Evolutionary conservation across 1,139 yeast genomes (phyloP).

Genomic region (Blastobotrys serpentis): DNA sequence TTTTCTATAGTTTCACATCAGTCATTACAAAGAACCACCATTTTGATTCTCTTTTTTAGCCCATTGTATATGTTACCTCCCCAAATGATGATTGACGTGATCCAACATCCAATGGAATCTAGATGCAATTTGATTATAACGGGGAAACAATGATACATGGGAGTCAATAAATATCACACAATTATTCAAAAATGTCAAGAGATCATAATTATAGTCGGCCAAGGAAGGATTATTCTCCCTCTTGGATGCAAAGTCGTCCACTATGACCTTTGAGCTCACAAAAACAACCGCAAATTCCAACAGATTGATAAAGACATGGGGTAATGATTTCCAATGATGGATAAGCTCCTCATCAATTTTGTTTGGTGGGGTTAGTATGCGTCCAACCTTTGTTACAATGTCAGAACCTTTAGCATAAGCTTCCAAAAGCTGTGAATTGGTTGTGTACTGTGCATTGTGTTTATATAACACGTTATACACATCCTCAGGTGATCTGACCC

Average conservation of each 20-base stretch:
- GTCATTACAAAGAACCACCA: not conserved
- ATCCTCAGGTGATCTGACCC: constrained; percentile 4
- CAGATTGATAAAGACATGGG: constrained; percentile 8
- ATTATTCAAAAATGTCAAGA: constrained; percentile 1
- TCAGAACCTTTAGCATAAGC: constrained; percentile 9
- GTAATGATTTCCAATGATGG: constrained; percentile 11
- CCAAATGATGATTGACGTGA: constrained; percentile 4
- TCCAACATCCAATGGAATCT: constrained; percentile 10
- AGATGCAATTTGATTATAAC: constrained; percentile 4
- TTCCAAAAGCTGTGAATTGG: constrained; percentile 6
- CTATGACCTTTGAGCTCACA: constrained; percentile 8
- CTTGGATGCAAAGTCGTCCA: constrained; percentile 1
- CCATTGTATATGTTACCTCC: not conserved
- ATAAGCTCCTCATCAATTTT: not conserved
- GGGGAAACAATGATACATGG: constrained; percentile 1
- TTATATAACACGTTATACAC: constrained; percentile 10
- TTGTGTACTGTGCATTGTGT: constrained; percentile 4
- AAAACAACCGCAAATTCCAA: constrained; percentile 10
- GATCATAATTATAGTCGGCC: not conserved
- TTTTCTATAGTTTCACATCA: not conserved
- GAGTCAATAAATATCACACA: constrained; percentile 7
- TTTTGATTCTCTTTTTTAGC: not conserved
- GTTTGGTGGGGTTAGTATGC: constrained; percentile 4
- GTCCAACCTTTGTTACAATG: constrained; percentile 7
- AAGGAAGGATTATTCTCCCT: not conserved